Base-by-base conservation (phyloP, 179 eudicot species). In the Camellia oleifera region DNA sequence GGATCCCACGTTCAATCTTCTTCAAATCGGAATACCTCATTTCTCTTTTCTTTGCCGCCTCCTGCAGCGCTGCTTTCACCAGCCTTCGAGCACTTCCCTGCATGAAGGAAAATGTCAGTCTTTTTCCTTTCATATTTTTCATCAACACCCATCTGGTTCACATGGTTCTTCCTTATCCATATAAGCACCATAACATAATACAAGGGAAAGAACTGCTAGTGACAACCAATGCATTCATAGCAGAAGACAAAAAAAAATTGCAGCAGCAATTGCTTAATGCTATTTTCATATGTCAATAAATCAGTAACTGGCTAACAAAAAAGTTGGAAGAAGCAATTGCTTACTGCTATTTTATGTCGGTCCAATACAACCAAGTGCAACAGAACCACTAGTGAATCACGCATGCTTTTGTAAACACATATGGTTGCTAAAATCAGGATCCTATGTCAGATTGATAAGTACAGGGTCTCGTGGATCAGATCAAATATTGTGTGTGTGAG, bases 11-110 rank as follows among this genome's bases (percentile, higher is more conserved):
- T 77, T 92, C 97, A 44, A 92, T 90, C 78, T 92, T 92, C 84
- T 92, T 92, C 83, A 92, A 76, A 78, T 92, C 96, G 7, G 93
- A 86, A 77, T 92, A 92, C 82, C 96, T 89, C 96, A 92, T 92
- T 75, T 92, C 96, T 77, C 96, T 86, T 76, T 92, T 92, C 87
- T 92, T 90, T 48, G 97, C 97, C 1, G 97, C 97, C 76, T 90
- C 97, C 78, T 89, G 92, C 61, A 92, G 72, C 0, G 97, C 97
- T 1, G 88, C 77, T 83, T 90, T 90, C 45, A 92, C 91, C 57
- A 92, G 82, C 83, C 87, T 90, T 77, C 82, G 83, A 60, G 97
- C 97, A 84, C 88, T 92, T 71, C 94, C 97, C 96, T 92, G 93
- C 73, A 78, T 26, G 61, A 83, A 63, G 53, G 9, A 69, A 13